Evolutionary conservation across 805 yeast species (phyloP).

Genomic region (Vanderwaltozyma polyspora): DNA sequence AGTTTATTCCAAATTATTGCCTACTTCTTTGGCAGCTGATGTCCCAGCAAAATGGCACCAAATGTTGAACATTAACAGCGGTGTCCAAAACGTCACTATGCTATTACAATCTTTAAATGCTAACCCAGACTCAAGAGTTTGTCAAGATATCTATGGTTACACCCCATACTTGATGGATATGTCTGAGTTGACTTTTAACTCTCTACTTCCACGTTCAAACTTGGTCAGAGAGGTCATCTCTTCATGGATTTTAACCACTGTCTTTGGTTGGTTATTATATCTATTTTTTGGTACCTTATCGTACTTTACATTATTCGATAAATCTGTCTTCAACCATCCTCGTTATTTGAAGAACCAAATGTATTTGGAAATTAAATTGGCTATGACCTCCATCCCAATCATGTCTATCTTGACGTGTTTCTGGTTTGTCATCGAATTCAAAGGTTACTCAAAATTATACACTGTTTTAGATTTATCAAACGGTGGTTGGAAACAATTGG

Average conservation of each 20-base stretch:
- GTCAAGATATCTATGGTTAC: constrained; percentile 45
- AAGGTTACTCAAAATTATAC: constrained; percentile 75
- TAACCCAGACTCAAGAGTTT: constrained; percentile 11
- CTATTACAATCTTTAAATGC: constrained; percentile 11
- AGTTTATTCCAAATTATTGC: constrained; percentile 58
- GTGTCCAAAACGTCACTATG: constrained; percentile 18
- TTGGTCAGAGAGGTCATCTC: constrained; percentile 59
- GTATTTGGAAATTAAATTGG: constrained; percentile 69
- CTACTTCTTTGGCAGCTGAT: constrained; percentile 37
- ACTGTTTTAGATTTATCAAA: constrained; percentile 44
- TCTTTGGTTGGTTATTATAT: constrained; percentile 84
- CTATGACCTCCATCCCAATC: constrained; percentile 69
- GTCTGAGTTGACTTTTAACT: constrained; percentile 46
- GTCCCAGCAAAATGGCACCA: constrained; percentile 22
- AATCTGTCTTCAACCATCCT: constrained; percentile 88
- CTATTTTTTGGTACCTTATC: constrained; percentile 65
- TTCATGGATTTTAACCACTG: constrained; percentile 53
- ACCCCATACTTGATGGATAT: constrained; percentile 49
- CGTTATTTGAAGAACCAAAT: constrained; percentile 91
- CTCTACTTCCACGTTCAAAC: constrained; percentile 63
- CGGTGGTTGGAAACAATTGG: constrained; percentile 58
- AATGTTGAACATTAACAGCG: constrained; percentile 14
- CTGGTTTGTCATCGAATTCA: constrained; percentile 75
- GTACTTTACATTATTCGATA: constrained; percentile 72
- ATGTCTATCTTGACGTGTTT: constrained; percentile 87